Evolutionary conservation across 192 early-diverging fungal species (phyloP).

Genomic region (Mortierella claussenii): DNA sequence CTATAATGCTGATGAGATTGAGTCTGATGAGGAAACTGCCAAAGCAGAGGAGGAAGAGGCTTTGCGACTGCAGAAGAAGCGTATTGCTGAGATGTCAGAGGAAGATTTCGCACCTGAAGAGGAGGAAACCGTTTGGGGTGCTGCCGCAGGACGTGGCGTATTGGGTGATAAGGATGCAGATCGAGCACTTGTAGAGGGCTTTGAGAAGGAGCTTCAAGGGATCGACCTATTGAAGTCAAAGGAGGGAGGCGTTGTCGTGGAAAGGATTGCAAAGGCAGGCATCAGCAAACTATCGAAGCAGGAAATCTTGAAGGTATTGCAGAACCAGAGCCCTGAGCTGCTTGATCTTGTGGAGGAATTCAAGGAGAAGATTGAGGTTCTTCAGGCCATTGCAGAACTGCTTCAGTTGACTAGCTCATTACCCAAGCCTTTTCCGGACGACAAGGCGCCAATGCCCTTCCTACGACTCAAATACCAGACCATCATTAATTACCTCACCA

Average conservation of each 20-base stretch:
- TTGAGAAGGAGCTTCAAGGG: constrained; percentile 62
- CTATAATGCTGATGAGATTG: constrained; percentile 87
- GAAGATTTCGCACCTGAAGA: constrained; percentile 90
- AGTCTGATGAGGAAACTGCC: constrained; percentile 79
- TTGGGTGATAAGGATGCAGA: constrained; percentile 60
- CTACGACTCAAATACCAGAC: constrained; percentile 54
- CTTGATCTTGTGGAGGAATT: constrained; percentile 74
- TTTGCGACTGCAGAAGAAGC: constrained; percentile 83
- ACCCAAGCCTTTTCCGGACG: constrained; percentile 28
- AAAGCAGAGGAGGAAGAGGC: constrained; percentile 92
- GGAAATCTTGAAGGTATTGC: constrained; percentile 72
- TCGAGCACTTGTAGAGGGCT: constrained; percentile 57
- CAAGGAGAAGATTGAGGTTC: constrained; percentile 53
- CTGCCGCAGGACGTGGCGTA: constrained; percentile 30
- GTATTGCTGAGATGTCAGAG: constrained; percentile 81
- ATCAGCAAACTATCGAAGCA: constrained; percentile 62
- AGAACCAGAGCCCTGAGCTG: constrained; percentile 80
- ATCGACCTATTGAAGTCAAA: constrained; percentile 58
- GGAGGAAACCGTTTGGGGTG: constrained; percentile 66
- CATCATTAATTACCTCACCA: constrained; percentile 84
- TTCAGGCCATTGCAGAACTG: constrained; percentile 50
- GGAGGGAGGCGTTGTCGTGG: constrained; percentile 43
- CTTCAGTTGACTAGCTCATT: constrained; percentile 22
- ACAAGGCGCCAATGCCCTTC: constrained; percentile 49
- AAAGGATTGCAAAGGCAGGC: constrained; percentile 53